phyloP scores from a whole-genome alignment of 345 rosid genomes.

The Eutrema japonicum region DNA sequence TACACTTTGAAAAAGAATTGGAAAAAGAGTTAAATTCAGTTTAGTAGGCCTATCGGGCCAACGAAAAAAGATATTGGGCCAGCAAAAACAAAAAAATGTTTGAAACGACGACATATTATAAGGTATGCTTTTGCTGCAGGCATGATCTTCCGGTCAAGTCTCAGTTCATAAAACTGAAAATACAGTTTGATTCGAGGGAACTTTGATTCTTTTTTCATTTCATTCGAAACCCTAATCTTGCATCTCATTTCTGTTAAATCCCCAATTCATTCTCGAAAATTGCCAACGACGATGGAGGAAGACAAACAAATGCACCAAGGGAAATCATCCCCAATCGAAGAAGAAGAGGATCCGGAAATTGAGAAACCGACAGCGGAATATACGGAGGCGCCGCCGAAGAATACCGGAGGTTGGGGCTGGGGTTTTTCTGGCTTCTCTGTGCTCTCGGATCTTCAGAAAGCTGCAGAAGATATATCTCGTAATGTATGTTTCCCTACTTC shows the following conservation, averaged over 20 bases:
- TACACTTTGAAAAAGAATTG: background rate
- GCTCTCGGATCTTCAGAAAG: slow-evolving; percentile 92
- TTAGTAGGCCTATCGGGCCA: background rate
- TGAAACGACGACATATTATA: background rate
- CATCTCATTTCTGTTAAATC: slow-evolving; percentile 20
- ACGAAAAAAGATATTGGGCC: background rate
- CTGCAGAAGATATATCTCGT: slow-evolving; percentile 94
- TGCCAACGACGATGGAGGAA: slow-evolving; percentile 50
- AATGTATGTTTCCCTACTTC: slow-evolving; percentile 52
- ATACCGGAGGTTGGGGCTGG: slow-evolving; percentile 81
- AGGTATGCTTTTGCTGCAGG: slow-evolving; percentile 19
- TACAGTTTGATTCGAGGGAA: slow-evolving; percentile 24
- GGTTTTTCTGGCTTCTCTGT: slow-evolving; percentile 81
- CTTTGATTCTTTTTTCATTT: background rate
- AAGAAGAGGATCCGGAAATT: slow-evolving; percentile 38
- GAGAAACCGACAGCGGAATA: slow-evolving; percentile 18
- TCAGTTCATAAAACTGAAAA: slow-evolving; percentile 30
- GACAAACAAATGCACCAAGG: slow-evolving; percentile 36
- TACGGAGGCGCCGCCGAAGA: slow-evolving; percentile 33
- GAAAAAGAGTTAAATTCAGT: no score
- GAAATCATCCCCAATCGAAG: slow-evolving; percentile 28
- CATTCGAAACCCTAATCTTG: slow-evolving; percentile 18
- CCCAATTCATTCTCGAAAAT: slow-evolving; percentile 7
- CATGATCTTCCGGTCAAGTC: slow-evolving; percentile 33
- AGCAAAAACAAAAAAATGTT: background rate